A percentile compares a stretch with the other conserved stretches of the same genome.
phyloP scores from a whole-genome alignment of 2,329 filamentous ascomycete genomes.

The Ophiosphaerella herpotricha region DNA sequence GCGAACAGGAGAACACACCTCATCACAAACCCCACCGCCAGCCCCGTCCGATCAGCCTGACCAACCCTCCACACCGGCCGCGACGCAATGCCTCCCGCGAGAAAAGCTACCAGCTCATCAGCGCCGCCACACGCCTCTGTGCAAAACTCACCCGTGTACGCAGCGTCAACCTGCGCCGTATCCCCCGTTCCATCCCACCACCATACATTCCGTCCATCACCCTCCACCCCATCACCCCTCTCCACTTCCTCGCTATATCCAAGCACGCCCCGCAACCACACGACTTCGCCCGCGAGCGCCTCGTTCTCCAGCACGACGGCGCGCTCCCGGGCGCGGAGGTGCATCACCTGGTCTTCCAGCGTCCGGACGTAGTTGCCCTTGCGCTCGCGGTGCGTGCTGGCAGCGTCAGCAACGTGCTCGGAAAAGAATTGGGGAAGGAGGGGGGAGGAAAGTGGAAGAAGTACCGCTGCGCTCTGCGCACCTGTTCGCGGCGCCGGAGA shows the following conservation, averaged over 20 bases:
- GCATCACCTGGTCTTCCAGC: constrained; percentile 29
- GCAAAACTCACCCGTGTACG: too few relatives aligned
- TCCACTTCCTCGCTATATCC: background rate
- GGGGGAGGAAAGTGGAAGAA: background rate
- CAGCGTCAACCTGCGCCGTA: too few relatives aligned
- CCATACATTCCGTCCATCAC: background rate
- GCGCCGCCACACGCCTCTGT: too few relatives aligned
- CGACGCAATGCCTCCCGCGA: background rate
- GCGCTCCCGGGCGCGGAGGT: constrained; percentile 28
- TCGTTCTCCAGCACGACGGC: constrained; percentile 1
- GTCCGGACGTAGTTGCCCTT: constrained; percentile 32
- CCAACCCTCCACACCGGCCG: background rate
- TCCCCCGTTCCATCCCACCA: too few relatives aligned
- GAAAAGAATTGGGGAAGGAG: background rate
- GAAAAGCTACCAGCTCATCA: background rate
- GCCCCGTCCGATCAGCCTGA: too few relatives aligned
- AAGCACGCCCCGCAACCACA: background rate
- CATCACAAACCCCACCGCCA: too few relatives aligned
- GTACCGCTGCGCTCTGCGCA: constrained; percentile 42
- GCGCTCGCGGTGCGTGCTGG: constrained; percentile 30
- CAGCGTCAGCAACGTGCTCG: background rate
- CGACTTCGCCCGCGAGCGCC: background rate
- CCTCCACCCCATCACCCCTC: background rate
- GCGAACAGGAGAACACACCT: too few relatives aligned
- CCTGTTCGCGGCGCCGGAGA: constrained; percentile 41